Evolutionary conservation across 2,329 filamentous ascomycete genomes (phyloP).

Genomic region (Pseudogymnoascus sp.): DNA sequence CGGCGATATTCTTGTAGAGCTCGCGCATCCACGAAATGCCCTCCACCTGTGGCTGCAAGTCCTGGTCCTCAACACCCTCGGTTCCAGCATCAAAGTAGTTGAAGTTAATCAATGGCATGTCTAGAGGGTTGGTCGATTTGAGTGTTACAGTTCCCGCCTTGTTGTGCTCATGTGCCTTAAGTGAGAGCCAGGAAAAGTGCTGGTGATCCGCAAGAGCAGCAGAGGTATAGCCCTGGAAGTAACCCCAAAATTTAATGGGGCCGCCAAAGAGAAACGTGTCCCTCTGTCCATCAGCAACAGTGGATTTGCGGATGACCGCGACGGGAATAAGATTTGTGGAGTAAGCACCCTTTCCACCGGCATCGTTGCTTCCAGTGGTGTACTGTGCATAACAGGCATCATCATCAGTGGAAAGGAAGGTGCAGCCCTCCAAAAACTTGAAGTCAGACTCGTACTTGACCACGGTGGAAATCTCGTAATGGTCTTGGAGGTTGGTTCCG

Average conservation of each 20-base stretch:
- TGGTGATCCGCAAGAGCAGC: slow-evolving; percentile 31
- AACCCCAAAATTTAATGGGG: slow-evolving; percentile 31
- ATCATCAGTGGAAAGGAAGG: slow-evolving; percentile 27
- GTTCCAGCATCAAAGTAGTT: slow-evolving; percentile 42
- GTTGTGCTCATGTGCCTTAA: slow-evolving; percentile 58
- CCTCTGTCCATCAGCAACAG: slow-evolving; percentile 31
- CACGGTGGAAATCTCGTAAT: slow-evolving; percentile 40
- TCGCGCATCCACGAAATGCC: slow-evolving; percentile 9
- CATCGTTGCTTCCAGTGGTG: slow-evolving; percentile 10
- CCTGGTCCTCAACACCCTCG: slow-evolving; percentile 7
- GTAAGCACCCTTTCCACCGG: slow-evolving; percentile 21
- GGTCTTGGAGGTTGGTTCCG: slow-evolving; percentile 52
- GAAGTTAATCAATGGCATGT: slow-evolving; percentile 54
- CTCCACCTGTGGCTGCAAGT: slow-evolving; percentile 12
- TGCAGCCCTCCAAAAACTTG: slow-evolving; percentile 29
- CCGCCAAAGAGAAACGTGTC: slow-evolving; percentile 29
- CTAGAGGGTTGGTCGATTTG: slow-evolving; percentile 52
- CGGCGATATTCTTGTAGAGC: slow-evolving; percentile 5
- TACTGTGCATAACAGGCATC: slow-evolving; percentile 29
- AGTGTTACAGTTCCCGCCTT: slow-evolving; percentile 53
- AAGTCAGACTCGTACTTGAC: slow-evolving; percentile 36
- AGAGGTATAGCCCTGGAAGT: slow-evolving; percentile 34
- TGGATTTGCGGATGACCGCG: slow-evolving; percentile 21
- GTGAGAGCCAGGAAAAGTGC: slow-evolving; percentile 33
- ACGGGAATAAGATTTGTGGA: slow-evolving; percentile 44